Evolutionary conservation across 208 protist species (phyloP), one percentile per base, ranked within the genome.

Genomic region (Blastocrithidia nonstop): DNA sequence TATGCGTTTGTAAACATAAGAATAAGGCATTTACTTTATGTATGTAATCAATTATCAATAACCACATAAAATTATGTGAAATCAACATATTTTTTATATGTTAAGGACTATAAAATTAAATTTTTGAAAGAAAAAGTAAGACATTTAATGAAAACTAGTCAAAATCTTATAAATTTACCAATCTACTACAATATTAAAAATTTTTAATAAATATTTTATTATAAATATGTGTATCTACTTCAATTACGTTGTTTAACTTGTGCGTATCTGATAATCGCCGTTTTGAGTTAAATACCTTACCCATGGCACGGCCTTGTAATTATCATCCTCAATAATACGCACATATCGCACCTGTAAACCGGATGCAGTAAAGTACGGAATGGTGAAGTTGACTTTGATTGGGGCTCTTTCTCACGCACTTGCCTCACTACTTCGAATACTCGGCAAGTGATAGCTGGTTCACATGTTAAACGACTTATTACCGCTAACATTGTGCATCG

Each of bases 301-400:
- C 97, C 97, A 99, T 25, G 96, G 96, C 13, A 97, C 60, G 3
- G 96, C 93, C 54, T 94, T 65, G 57, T 98, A 98, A 55, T 95
- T 93, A 20, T 67, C 88, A 60, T 95, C 92, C 72, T 99, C 97
- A 20, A 92, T 79, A 35, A 99, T 88, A 71, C 98, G 99, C 16
- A 99, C 64, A 52, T 99, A 99, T 13, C 96, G 83, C 40, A 99
- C 96, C 66, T 99, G 95, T 24, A 99, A 89, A 31, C 96, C 97
- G 0, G 96, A 98, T 6, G 97, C 89, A 1, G 95, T 96, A 50
- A 98, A 97, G 66, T 97, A 98, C 8, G 97, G 97, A 46, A 99
- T 98, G 53, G 98, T 90, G 64, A 99, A 99, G 44, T 96, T 80
- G 42, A 99, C 93, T 38, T 76, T 70, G 32, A 99, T 96, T 8